Evolutionary conservation across 129 eudicot species (phyloP).

Genomic region (Chrysanthemum seticuspe): DNA sequence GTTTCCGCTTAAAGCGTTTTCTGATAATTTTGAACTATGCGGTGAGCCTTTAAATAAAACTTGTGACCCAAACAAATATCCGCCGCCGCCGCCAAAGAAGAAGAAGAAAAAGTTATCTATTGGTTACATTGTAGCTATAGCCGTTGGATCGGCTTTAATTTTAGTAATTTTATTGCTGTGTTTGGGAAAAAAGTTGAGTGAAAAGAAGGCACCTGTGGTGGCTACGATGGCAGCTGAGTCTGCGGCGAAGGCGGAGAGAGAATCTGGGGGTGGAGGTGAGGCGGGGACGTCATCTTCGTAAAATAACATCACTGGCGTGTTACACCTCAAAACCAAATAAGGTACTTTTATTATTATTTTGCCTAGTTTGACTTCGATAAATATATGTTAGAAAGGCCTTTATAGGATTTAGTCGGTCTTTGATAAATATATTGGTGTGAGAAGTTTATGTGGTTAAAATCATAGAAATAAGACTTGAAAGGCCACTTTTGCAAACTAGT

Average conservation of each 20-base stretch:
- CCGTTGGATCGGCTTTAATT: constrained; percentile 53
- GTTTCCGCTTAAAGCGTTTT: constrained; percentile 64
- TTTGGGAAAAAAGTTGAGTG: constrained; percentile 27
- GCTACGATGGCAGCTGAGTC: too few species aligned
- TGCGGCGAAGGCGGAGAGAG: neutral
- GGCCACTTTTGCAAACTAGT: too few species aligned
- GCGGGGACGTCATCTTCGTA: constrained; percentile 66
- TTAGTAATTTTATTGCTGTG: constrained; percentile 47
- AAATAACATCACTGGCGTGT: constrained; percentile 9
- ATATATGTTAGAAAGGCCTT: too few species aligned
- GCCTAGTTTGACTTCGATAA: too few species aligned
- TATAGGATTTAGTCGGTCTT: too few species aligned
- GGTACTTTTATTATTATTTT: too few species aligned
- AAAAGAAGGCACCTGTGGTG: constrained; percentile 19
- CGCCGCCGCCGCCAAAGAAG: constrained; percentile 51
- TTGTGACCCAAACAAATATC: too few species aligned
- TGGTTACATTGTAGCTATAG: constrained; percentile 63
- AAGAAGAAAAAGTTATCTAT: constrained; percentile 48
- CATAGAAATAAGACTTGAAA: too few species aligned
- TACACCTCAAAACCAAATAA: too few species aligned
- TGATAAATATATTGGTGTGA: too few species aligned
- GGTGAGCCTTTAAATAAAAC: constrained; percentile 48
- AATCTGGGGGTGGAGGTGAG: neutral
- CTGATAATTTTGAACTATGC: constrained; percentile 67
- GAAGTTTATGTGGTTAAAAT: too few species aligned